Base-by-base conservation (phyloP, 345 rosid species). In the Erodium maritimum region DNA sequence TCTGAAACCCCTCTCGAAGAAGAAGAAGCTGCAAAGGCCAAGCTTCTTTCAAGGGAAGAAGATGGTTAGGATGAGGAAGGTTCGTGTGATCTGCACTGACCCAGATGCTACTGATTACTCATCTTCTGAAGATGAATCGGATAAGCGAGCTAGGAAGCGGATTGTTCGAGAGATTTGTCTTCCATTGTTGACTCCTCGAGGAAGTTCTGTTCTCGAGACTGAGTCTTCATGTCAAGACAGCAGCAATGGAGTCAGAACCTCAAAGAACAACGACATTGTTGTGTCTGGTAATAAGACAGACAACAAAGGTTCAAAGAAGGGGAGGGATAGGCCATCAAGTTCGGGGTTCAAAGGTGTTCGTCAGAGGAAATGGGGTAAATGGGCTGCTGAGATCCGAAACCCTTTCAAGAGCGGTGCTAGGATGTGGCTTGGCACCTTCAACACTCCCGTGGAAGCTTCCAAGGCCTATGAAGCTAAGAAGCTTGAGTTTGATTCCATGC, bases 81-180 rank as follows among this genome's bases (percentile, higher is more conserved):
- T 94, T 54, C 85, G 96, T 1, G 79, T 94, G 10, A 75, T 80
- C 65, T 85, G 75, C 17, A 66, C 67, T 18, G 99, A 94, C 72
- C 96, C 99, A 17, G 80, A 87, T 37, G 96, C 95, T 7, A 94
- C 99, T 5, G 99, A 94, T 60, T 71, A 82, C 10, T 87, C 87
- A 57, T 87, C 97, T 0, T 69, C 85, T 29, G 99, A 87, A 23
- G 99, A 90, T 52, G 97, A 90, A 62, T 67, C 70, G 0, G 78
- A 17, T 25, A 66, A 53, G 17, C 16, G 34, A 5, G 72, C 61
- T 2, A 57, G 65, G 20, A 89, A 82, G 63, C 76, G 87, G 23
- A 71, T 87, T 21, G 76, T 90, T 33, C 75, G 97, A 85, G 65
- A 29, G 37, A 29, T 29, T 29, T 55, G 34, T 34, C 66, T 81